A percentile compares a stretch with the other conserved stretches of the same genome.
These are phyloP conservation scores for Aspergillus ruber DNA, from an alignment of 2,329 filamentous ascomycete species.

Conservation along the genomic window DNA sequence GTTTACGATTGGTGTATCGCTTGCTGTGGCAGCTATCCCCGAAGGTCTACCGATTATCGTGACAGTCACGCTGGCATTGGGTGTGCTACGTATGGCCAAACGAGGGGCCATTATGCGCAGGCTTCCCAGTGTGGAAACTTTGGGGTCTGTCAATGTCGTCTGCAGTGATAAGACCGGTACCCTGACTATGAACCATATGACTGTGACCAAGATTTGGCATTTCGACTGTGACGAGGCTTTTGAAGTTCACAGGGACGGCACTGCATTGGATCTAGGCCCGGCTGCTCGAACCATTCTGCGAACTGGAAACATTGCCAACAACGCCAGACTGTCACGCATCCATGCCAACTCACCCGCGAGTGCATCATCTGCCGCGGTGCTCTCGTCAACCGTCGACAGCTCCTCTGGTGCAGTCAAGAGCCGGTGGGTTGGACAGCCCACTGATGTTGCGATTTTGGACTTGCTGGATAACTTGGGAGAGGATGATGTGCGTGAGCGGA, in stretches of 20 bases:
- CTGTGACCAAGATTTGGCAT: conserved; percentile 92
- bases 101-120: conserved; percentile 91
- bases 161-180: conserved; percentile 98
- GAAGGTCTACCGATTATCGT: conserved; percentile 97
- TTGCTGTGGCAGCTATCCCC: conserved; percentile 92
- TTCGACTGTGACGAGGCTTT: conserved; percentile 61
- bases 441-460: conserved; percentile 94
- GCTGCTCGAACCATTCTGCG: conserved; percentile 75
- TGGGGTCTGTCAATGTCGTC: conserved; percentile 98
- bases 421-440: conserved; percentile 93
- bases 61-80: conserved; percentile 88
- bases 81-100: conserved; percentile 92
- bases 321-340: conserved; percentile 70
- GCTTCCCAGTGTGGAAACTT: conserved; percentile 92
- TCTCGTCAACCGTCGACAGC: conserved; percentile 72
- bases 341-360: conserved; percentile 65
- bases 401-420: conserved; percentile 63
- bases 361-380: conserved; percentile 65
- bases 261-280: conserved; percentile 55
- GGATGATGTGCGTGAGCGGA: conserved; percentile 79
- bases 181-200: conserved; percentile 97
- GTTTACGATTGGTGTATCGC: conserved; percentile 93
- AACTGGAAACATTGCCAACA: conserved; percentile 95
- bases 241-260: conserved; percentile 50
- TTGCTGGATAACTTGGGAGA: conserved; percentile 85